Evolutionary conservation across 75 land plant species (phyloP).

Genomic region (Picea glauca): DNA sequence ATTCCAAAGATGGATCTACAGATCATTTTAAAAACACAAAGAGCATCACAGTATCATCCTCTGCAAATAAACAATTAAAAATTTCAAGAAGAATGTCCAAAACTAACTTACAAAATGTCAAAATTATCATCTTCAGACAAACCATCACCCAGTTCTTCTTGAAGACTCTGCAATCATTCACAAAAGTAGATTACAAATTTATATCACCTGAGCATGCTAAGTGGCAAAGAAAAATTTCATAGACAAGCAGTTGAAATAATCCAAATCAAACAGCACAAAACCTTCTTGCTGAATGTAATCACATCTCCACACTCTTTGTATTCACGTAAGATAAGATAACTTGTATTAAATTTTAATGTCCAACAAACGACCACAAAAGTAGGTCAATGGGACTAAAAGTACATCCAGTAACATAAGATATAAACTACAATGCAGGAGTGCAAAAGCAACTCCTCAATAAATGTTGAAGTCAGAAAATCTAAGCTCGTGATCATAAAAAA

Average conservation of each 20-base stretch:
- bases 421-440: too few relatives aligned
- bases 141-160: neutral
- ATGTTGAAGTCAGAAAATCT: too few relatives aligned
- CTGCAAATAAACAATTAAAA: neutral
- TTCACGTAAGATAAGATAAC: too few relatives aligned
- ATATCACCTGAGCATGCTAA: neutral
- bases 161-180: slow-evolving; percentile 7
- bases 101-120: slow-evolving; percentile 10
- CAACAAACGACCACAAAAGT: too few relatives aligned
- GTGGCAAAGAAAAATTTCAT: neutral
- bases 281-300: neutral
- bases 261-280: neutral
- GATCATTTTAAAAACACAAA: neutral
- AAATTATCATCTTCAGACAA: neutral
- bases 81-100: neutral
- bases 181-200: neutral
- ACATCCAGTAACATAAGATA: too few relatives aligned
- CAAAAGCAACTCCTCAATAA: too few relatives aligned
- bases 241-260: neutral
- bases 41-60: neutral
- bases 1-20: neutral
- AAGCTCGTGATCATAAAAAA: too few relatives aligned
- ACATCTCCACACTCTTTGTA: neutral
- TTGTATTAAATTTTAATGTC: too few relatives aligned
- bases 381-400: too few relatives aligned